These are phyloP conservation scores for Thalassiosira oceanica DNA, from an alignment of 352 stramenopile genomes.

Conservation along the genomic window DNA sequence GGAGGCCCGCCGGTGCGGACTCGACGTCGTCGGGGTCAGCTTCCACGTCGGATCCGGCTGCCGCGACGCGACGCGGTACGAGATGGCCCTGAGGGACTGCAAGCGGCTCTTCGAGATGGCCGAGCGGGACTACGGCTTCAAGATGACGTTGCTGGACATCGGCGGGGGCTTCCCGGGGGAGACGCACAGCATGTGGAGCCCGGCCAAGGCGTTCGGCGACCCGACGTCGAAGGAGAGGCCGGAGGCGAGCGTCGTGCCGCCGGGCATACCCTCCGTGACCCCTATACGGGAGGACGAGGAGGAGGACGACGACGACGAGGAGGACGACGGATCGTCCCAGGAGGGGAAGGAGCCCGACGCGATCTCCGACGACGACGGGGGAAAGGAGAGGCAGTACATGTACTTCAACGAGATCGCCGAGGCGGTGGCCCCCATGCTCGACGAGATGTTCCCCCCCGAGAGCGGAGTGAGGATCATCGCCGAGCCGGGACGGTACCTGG, in stretches of 20 bases:
- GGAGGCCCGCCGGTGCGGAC: conserved; percentile 83
- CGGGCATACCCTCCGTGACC: no score
- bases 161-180: conserved; percentile 90
- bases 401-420: conserved; percentile 69
- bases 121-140: conserved; percentile 78
- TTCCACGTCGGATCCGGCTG: conserved; percentile 94
- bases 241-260: no score
- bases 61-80: conserved; percentile 88
- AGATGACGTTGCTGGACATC: conserved; percentile 92
- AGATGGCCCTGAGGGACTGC: conserved; percentile 85
- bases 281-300: conserved; percentile 27
- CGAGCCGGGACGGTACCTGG: no score
- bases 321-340: conserved; percentile 31
- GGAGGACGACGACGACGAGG: conserved; percentile 25
- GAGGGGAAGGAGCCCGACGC: conserved; percentile 42
- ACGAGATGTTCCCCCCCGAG: conserved; percentile 53
- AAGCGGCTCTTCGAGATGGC: conserved; percentile 90
- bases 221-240: conserved; percentile 29
- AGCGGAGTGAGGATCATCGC: conserved; percentile 88
- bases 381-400: conserved; percentile 45
- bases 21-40: conserved; percentile 88
- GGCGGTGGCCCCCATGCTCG: conserved; percentile 52
- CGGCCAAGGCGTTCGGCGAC: conserved; percentile 41
- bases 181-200: conserved; percentile 58
- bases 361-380: conserved; percentile 25